Conservation (phyloP, 345 rosid genomes). For the Ricinus communis region DNA sequence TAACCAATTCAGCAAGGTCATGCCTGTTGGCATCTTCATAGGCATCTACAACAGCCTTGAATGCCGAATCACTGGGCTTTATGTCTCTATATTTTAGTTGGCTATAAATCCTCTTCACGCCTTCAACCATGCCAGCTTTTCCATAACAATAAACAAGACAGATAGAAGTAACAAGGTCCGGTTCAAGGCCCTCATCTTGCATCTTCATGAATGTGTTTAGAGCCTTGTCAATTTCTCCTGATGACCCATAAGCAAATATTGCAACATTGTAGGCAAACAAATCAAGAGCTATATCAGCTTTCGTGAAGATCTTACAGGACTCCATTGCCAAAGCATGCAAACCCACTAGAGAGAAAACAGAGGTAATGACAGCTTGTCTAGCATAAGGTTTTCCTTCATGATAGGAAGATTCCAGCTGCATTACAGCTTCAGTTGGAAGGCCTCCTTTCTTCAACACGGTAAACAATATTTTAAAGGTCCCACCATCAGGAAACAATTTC, state of each 20-base stretch:
- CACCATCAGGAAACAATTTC: conserved; percentile 60
- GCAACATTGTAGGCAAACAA: conserved; percentile 64
- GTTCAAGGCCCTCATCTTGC: conserved; percentile 71
- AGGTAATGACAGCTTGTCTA: conserved; percentile 54
- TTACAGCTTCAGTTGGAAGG: conserved; percentile 66
- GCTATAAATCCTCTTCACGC: conserved; percentile 68
- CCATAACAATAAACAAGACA: conserved; percentile 70
- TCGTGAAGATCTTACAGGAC: conserved; percentile 46
- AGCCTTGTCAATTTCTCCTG: conserved; percentile 68
- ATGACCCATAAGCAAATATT: conserved; percentile 57
- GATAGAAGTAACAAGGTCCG: conserved; percentile 68
- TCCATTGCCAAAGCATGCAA: conserved; percentile 56
- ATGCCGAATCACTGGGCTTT: conserved; percentile 55
- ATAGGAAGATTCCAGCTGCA: conserved; percentile 64
- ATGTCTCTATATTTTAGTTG: conserved; percentile 54
- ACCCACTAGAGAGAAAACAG: conserved; percentile 67
- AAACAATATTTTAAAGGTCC: conserved; percentile 64
- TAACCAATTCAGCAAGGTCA: conserved; percentile 65
- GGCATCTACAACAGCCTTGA: conserved; percentile 63
- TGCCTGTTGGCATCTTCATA: conserved; percentile 55
- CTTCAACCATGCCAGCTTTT: conserved; percentile 83
- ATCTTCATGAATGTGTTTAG: conserved; percentile 66
- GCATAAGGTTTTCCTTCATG: conserved; percentile 66
- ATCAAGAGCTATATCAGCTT: conserved; percentile 43
- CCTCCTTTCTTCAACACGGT: conserved; percentile 72